Percentiles rank a stretch among this genome's conserved stretches.
Conservation (phyloP, 106 monocot species). For the Acanthochlamys bracteata region DNA sequence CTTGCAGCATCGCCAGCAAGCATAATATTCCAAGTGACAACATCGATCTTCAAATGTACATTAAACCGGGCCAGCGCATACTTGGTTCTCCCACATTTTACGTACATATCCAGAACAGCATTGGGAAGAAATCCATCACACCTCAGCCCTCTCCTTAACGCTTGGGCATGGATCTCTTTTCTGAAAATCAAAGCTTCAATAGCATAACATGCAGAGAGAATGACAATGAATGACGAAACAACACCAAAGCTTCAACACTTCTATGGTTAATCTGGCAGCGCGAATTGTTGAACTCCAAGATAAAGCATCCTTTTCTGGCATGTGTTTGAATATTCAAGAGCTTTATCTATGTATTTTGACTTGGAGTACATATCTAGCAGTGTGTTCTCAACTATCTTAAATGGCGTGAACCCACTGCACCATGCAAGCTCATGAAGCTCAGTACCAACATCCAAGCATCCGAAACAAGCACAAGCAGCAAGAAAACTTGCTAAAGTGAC, state of each 20-base stretch:
- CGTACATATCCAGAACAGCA: constrained; percentile 72
- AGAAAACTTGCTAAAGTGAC: constrained; percentile 60
- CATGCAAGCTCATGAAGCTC: constrained; percentile 66
- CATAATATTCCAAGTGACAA: constrained; percentile 84
- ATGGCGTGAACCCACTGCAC: constrained; percentile 33
- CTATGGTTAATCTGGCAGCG: constrained; percentile 56
- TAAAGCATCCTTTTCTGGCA: constrained; percentile 66
- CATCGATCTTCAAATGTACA: constrained; percentile 36
- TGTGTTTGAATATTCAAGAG: constrained; percentile 58
- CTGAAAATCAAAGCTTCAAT: constrained; percentile 69
- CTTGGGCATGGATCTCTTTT: constrained; percentile 78
- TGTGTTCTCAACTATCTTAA: constrained; percentile 42
- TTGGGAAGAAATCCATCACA: constrained; percentile 56
- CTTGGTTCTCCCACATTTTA: constrained; percentile 67
- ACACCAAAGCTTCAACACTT: constrained; percentile 60
- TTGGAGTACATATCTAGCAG: constrained; percentile 85
- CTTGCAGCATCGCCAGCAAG: constrained; percentile 45
- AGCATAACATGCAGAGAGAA: constrained; percentile 56
- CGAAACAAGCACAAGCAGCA: constrained; percentile 59
- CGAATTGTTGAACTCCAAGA: constrained; percentile 76
- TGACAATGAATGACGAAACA: constrained; percentile 56
- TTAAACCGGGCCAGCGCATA: constrained; percentile 50
- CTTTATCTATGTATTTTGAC: constrained; percentile 50
- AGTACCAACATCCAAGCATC: constrained; percentile 42
- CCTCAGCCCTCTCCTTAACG: constrained; percentile 35